A percentile compares a stretch with the other conserved stretches of the same genome.
phyloP scores from a whole-genome alignment of 768 basidiomycete genomes.

The Termitomyces sp. region DNA sequence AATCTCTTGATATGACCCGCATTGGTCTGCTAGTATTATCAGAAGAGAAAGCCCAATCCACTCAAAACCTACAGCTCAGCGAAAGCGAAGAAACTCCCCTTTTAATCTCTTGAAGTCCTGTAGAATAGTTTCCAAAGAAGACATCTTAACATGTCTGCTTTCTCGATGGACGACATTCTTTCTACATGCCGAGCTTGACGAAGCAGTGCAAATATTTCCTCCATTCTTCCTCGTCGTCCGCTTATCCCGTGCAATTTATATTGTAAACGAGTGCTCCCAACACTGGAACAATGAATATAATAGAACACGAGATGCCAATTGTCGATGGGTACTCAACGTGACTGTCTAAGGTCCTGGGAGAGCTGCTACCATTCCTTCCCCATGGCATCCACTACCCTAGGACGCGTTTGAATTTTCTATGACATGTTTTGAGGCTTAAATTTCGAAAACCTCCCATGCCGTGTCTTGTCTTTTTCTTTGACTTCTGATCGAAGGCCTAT shows the following conservation, averaged over 20 bases:
- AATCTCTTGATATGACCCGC: not conserved
- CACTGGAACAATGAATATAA: too few species aligned
- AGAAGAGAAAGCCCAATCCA: constrained; percentile 49
- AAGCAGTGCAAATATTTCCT: not conserved
- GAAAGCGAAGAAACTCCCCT: constrained; percentile 56
- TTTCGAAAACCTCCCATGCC: too few species aligned
- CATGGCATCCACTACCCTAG: too few species aligned
- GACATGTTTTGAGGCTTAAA: too few species aligned
- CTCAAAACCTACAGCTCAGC: constrained; percentile 46
- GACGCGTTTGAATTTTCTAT: too few species aligned
- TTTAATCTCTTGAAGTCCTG: constrained; percentile 30
- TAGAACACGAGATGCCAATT: too few species aligned
- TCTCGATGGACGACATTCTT: not conserved
- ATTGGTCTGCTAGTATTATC: constrained; percentile 34
- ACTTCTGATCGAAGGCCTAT: too few species aligned
- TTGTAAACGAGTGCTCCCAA: not conserved
- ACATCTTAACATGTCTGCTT: not conserved
- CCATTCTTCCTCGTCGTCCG: not conserved
- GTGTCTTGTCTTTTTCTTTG: too few species aligned
- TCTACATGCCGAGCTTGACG: not conserved
- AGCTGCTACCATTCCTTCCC: too few species aligned
- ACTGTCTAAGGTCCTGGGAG: too few species aligned
- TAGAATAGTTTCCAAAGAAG: not conserved
- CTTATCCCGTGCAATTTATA: not conserved
- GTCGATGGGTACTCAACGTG: too few species aligned